Conservation (phyloP, 768 basidiomycete species). For the Tylopilus balloui region DNA sequence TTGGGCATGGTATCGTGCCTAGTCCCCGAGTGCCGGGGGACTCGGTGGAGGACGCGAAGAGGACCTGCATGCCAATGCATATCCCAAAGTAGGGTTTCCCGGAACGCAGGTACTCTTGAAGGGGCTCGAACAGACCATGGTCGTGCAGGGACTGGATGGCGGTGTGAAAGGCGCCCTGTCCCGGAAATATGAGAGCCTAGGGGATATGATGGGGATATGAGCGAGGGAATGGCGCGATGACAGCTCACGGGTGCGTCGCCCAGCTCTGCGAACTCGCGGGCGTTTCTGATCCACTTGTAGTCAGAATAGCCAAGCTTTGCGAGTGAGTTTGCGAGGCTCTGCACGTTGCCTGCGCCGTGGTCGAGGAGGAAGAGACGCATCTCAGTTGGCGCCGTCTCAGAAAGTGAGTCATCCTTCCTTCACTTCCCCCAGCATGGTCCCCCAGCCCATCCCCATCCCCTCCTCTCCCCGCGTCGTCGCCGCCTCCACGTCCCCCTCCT, state of each 20-base stretch:
- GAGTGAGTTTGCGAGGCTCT: constrained; percentile 90
- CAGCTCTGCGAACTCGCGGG: constrained; percentile 71
- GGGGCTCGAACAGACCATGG: constrained; percentile 74
- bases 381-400: no score
- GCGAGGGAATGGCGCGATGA: constrained; percentile 4
- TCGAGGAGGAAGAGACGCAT: constrained; percentile 85
- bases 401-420: constrained; percentile 1
- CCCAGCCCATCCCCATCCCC: constrained; percentile 43
- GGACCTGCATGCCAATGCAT: constrained; percentile 97
- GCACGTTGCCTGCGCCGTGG: constrained; percentile 94
- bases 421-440: constrained; percentile 38
- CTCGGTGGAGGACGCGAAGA: constrained; percentile 85
- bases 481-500: constrained; percentile 52
- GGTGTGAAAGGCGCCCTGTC: constrained; percentile 89
- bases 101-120: constrained; percentile 76
- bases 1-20: constrained; percentile 76
- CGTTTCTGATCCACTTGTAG: constrained; percentile 83
- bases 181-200: constrained; percentile 94
- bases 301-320: constrained; percentile 68
- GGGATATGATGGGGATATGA: constrained; percentile 9
- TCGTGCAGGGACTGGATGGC: constrained; percentile 73
- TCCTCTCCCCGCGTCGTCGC: constrained; percentile 30
- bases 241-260: constrained; percentile 60
- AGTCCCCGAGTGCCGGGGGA: constrained; percentile 66
- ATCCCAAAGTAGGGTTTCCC: constrained; percentile 96